Base-by-base conservation (phyloP, 768 basidiomycete species). In the Tulasnella sp. region DNA sequence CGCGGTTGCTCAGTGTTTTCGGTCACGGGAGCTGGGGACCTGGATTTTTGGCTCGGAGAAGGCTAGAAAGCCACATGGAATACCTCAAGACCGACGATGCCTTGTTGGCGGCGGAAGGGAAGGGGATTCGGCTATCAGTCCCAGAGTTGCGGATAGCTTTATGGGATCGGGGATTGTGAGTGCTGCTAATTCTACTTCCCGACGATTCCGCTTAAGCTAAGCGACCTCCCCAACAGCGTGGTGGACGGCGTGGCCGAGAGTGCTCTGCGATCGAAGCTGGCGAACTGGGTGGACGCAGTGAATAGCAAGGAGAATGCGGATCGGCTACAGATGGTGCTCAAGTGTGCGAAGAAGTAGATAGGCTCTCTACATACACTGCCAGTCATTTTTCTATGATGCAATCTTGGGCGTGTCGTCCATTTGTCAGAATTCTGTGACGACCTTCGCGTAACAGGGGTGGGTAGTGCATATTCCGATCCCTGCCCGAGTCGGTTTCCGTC, bases 101-200 rank as follows among this genome's bases (percentile, higher is more conserved):
- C 31, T 85, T 91, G n/a, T 85, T 95, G 58, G 82, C 86, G 19
- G 86, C 86, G 46, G 92, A 92, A 82, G 86, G 85, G 40, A 82
- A 85, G 42, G 86, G 87, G 1, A 84, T 85, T 34, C 82, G 84
- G 42, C 84, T 96, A 71, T 89, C 89, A 3, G 83, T 86, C 27
- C 86, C 86, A 4, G 92, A 92, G 81, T 85, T 94, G 8, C 86
- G 87, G 39, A 89, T 93, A 78, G 92, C 93, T 4, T 87, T 95
- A 19, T 86, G 89, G 80, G 94, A 94, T 84, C 91, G 94, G 80
- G 94, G 92, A 82, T 88, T 94, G 94, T 95, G 83, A 83, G 93
- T 88, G 62, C 34, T 34, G 62, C 7, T 68, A 34, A 5, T 62
- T 31, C 58, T 62, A n/a, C 58, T 62, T n/a, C 24, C 24, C 62